phyloP scores from a whole-genome alignment of 371 early-diverging fungal genomes.

The Dinochytrium kinnereticum region DNA sequence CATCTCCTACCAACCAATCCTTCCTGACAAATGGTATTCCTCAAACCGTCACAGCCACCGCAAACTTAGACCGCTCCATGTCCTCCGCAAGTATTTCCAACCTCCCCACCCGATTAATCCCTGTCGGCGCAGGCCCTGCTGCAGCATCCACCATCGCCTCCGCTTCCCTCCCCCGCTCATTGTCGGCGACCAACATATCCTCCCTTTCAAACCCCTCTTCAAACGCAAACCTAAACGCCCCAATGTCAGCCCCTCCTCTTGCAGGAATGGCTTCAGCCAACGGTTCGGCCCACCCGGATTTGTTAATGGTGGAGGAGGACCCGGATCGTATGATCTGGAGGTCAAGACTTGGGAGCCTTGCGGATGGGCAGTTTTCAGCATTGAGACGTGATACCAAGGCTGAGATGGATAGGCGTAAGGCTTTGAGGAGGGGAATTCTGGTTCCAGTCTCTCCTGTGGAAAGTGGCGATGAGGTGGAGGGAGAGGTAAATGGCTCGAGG shows the following conservation, averaged over 20 bases:
- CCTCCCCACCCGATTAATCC: not conserved
- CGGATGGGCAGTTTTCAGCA: constrained; percentile 23
- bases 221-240: not conserved
- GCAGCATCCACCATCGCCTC: constrained; percentile 7
- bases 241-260: not conserved
- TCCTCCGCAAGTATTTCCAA: not conserved
- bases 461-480: constrained; percentile 7
- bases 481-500: not conserved
- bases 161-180: not conserved
- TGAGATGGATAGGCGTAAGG: constrained; percentile 14
- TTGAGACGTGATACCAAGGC: constrained; percentile 20
- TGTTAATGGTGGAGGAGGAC: constrained; percentile 22
- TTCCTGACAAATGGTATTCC: constrained; percentile 10
- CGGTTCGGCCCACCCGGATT: not conserved
- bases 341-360: constrained; percentile 20
- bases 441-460: constrained; percentile 9
- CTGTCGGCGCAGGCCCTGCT: constrained; percentile 12
- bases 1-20: not conserved
- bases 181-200: constrained; percentile 1
- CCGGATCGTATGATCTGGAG: constrained; percentile 22
- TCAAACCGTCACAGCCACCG: not conserved
- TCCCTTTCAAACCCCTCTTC: not conserved
- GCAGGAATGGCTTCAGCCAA: not conserved
- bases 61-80: not conserved
- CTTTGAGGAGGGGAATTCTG: not conserved